These are phyloP conservation scores for Tulasnella sp. DNA, from an alignment of 768 basidiomycete species.

Conservation along the genomic window DNA sequence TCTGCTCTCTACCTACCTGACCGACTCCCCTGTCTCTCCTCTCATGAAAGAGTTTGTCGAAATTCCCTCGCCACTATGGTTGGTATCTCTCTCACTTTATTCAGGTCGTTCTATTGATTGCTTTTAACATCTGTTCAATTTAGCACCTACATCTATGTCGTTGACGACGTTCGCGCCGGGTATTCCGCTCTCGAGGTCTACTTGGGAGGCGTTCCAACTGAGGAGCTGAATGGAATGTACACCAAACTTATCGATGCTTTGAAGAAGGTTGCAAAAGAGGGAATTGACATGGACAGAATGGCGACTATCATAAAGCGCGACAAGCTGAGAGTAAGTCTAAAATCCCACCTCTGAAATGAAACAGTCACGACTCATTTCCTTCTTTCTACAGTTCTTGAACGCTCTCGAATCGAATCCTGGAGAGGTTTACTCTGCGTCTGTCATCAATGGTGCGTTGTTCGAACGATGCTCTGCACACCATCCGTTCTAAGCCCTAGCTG, in stretches of 20 bases:
- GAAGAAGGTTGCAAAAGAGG: conserved; percentile 66
- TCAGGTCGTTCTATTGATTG: background rate
- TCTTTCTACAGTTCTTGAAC: conserved; percentile 65
- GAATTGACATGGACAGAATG: conserved; percentile 92
- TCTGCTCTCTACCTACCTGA: conserved; percentile 83
- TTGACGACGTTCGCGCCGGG: conserved; percentile 73
- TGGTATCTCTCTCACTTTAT: conserved; percentile 37
- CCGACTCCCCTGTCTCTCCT: conserved; percentile 65
- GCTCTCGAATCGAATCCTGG: conserved; percentile 81
- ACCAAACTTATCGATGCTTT: conserved; percentile 70
- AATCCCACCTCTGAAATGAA: background rate
- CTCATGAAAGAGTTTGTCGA: conserved; percentile 85
- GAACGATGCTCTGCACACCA: background rate
- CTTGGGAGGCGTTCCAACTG: conserved; percentile 80
- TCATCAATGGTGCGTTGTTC: conserved; percentile 54
- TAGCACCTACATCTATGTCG: conserved; percentile 86
- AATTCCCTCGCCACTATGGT: conserved; percentile 88
- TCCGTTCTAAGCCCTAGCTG: background rate
- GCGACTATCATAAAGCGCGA: conserved; percentile 81
- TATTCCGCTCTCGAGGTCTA: conserved; percentile 74
- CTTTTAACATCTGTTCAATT: conserved; percentile 30
- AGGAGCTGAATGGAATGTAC: conserved; percentile 73
- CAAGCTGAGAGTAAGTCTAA: conserved; percentile 69
- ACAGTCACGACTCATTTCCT: background rate
- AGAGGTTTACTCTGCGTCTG: conserved; percentile 71